Conservation (phyloP, 2,329 filamentous ascomycete species). For the Pseudocercospora cruenta region DNA sequence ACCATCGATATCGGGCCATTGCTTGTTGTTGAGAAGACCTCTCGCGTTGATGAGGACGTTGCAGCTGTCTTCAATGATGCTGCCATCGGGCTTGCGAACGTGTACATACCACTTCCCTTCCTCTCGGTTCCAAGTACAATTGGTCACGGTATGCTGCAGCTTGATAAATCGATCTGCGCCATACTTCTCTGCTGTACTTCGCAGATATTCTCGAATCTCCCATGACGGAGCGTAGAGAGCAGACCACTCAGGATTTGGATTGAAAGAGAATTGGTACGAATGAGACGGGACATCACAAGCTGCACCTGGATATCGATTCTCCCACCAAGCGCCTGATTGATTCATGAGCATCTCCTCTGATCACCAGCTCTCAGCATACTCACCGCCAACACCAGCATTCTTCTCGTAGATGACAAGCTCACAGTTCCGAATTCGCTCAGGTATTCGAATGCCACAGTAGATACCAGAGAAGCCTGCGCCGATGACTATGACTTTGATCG, state of each 20-base stretch:
- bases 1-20: conserved; percentile 39
- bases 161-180: conserved; percentile 37
- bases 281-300: conserved; percentile 48
- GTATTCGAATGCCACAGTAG: conserved; percentile 50
- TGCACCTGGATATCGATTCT: conserved; percentile 49
- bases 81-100: conserved; percentile 18
- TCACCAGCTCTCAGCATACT: conserved; percentile 31
- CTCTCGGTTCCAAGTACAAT: conserved; percentile 23
- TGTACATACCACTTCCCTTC: conserved; percentile 24
- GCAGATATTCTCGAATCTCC: conserved; percentile 27
- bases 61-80: conserved; percentile 19
- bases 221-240: conserved; percentile 46
- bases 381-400: conserved; percentile 44
- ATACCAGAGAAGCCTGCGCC: conserved; percentile 51
- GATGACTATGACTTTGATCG: conserved; percentile 49
- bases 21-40: conserved; percentile 26
- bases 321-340: conserved; percentile 38
- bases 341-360: not conserved
- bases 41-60: conserved; percentile 28
- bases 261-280: conserved; percentile 50
- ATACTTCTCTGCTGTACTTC: conserved; percentile 23
- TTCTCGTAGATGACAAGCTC: conserved; percentile 49
- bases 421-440: conserved; percentile 44
- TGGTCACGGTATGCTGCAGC: conserved; percentile 28
- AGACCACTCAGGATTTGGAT: conserved; percentile 47